phyloP scores from a whole-genome alignment of 495 filamentous ascomycete species.

The Penicilliopsis zonata region DNA sequence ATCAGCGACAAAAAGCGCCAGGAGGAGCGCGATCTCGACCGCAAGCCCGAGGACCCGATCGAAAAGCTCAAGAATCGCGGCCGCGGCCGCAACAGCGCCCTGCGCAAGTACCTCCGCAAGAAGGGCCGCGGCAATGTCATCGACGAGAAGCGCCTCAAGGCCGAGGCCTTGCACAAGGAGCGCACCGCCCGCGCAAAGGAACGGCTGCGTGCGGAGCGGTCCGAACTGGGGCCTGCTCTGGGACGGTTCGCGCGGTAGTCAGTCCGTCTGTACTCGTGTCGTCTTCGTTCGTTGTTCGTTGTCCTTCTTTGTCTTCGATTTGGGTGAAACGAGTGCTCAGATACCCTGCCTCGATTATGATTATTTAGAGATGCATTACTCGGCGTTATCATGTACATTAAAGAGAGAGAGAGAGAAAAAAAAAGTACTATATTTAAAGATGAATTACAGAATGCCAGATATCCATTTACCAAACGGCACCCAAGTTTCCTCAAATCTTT shows the following conservation, averaged over 20 bases:
- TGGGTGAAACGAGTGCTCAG: neutral
- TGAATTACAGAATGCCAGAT: neutral
- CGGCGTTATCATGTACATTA: neutral
- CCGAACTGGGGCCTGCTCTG: slow-evolving; percentile 60
- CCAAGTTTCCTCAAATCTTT: too few species aligned
- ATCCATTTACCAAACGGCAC: too few species aligned
- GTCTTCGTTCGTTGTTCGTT: neutral
- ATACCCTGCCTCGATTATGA: neutral
- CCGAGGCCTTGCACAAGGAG: slow-evolving; percentile 55
- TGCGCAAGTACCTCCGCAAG: slow-evolving; percentile 82
- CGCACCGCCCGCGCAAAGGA: slow-evolving; percentile 49
- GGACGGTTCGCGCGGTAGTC: slow-evolving; percentile 53
- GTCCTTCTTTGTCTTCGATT: neutral
- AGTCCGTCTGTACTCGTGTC: slow-evolving; percentile 11
- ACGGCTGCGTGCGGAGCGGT: slow-evolving; percentile 45
- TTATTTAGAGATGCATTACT: neutral
- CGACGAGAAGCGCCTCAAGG: slow-evolving; percentile 67
- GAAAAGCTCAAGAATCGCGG: slow-evolving; percentile 64
- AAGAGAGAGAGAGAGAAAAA: neutral
- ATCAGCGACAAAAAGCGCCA: slow-evolving; percentile 59
- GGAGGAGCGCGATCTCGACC: slow-evolving; percentile 64
- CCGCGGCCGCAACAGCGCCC: slow-evolving; percentile 80
- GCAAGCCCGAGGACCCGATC: slow-evolving; percentile 54
- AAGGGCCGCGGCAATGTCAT: slow-evolving; percentile 81
- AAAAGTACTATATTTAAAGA: neutral